Base-by-base conservation (phyloP, 805 yeast genomes). In the Wickerhamiella spandovensis region DNA sequence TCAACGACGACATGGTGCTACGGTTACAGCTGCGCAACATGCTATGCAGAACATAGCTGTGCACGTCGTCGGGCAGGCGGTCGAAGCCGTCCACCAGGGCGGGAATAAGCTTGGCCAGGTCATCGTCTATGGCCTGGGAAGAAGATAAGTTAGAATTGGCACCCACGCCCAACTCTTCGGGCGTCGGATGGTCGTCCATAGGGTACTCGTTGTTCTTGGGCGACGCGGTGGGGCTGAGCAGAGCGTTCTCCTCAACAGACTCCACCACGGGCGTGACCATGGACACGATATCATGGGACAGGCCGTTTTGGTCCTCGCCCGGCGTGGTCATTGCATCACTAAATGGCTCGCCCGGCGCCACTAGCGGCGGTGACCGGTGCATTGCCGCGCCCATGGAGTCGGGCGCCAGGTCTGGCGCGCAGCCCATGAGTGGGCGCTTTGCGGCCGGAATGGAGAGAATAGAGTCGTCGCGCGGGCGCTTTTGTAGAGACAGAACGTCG, bases 11-110 rank as follows among this genome's bases (percentile, higher is more conserved):
- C 48, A 87, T 69, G 4, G 84, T 72, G 18, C 74, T 62, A 48
- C 92, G 70, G 56, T 79, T 77, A 43, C 80, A 72, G 49, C 71
- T 70, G 53, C 78, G 78, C 32, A 87, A 64, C 44, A 85, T 63
- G 53, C 72, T 72, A 64, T 70, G 78, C 24, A 74, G 70, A 55
- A 73, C 72, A 62, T 74, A 76, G 61, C 69, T 74, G 53, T 68
- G 75, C 59, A 73, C 73, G 49, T 61, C 68, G 43, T 63, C 73
- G 54, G 72, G 76, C 46, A 77, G 61, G 23, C 54, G 53, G 45
- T 65, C 67, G 51, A 68, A 69, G 17, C 64, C 51, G 23, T 57
- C 60, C 21, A 66, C 47, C 22, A 59, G 51, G 4, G 44, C 24
- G 8, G 67, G 64, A 35, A 64, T 56, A 18, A 44, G 37, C 18